Evolutionary conservation across 768 basidiomycete genomes (phyloP), one percentile per base, ranked within the genome.

Genomic region (Boletus tylopilopsis): DNA sequence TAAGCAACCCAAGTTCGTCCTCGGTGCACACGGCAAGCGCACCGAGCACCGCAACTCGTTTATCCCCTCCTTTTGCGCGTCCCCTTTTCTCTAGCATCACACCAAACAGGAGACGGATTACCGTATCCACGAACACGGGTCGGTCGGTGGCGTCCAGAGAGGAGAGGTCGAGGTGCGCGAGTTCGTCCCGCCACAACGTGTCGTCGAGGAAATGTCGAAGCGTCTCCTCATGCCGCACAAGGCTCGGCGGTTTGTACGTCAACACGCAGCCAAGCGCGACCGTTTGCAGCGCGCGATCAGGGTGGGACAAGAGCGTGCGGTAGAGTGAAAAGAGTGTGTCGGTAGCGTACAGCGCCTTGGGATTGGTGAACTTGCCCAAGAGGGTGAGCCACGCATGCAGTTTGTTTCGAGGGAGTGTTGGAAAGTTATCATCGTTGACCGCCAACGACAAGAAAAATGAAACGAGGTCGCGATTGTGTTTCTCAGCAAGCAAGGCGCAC

Each of bases 281-380:
- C 8, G 71, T 74, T 69, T 96, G 95, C 3, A 97, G 71, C 4
- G 79, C 59, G 13, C 82, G 80, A 56, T 97, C 94, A 3, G 94
- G 90, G 54, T 93, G 85, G 5, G 93, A 85, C 21, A 98, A 77
- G 19, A 90, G 76, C n/a, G 78, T 70, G 13, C 76, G 75, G 68
- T 94, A 95, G 21, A 92, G 63, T 2, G 72, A 43, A 35, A 77
- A 79, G 5, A 98, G 74, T 0, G 76, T 75, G 9, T 85, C 77
- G 0, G 89, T 80, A 7, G 81, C 75, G 61, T 83, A 78, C 2
- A 94, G 72, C 0, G 92, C 90, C 69, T 91, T 95, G n/a, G 94
- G 95, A 62, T 97, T 98, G 58, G 73, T 72, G 64, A 99, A 90
- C 64, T 94, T 95, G 42, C 89, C 78, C 67, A 97, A 90, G 11